Base-by-base conservation (phyloP, 371 early-diverging fungal genomes). In the Mucor racemosus region DNA sequence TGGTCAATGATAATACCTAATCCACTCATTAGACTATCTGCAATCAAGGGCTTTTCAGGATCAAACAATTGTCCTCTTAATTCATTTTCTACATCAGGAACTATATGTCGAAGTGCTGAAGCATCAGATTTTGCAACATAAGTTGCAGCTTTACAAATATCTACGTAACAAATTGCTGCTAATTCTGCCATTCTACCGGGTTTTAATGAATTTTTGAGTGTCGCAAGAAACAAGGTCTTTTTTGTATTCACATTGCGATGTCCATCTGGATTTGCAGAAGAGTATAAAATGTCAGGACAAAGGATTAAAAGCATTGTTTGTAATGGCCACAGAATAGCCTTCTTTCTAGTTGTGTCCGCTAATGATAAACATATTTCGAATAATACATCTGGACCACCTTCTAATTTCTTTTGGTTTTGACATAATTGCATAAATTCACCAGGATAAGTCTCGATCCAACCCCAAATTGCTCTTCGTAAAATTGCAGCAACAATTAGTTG, bases 401-500 rank as follows among this genome's bases (percentile, higher is more conserved):
- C 94, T 46, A 94, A 71, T n/a, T 90, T 85, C 60, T 84, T 87
- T 68, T 90, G 90, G n/a, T 71, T 77, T 44, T 87, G 85, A 65
- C 88, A 91, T 21, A 94, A 71, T 34, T 78, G 81, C 57, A 89
- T 85, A 73, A 94, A 94, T 63, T 94, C 94, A 11, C 81, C 72
- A 0, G 94, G 94, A 70, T 88, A 92, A 0, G 86, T 85, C 69
- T 94, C 93, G 48, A 95, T 94, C 94, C 94, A 95, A 68, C 91
- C 93, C 94, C 94, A 95, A 66, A 95, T 93, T 4, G 91, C 88
- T 44, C 88, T 86, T 53, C 92, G 84, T 41, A 94, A 76, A 10
- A 89, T 85, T 13, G 89, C 84, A 0, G 92, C 91, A 62, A 90
- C 83, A 8, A 88, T 80, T 9, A 88, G 71, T 64, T 91, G 93